Base-by-base conservation (phyloP, 495 filamentous ascomycete species). In the Thozetella sp. region DNA sequence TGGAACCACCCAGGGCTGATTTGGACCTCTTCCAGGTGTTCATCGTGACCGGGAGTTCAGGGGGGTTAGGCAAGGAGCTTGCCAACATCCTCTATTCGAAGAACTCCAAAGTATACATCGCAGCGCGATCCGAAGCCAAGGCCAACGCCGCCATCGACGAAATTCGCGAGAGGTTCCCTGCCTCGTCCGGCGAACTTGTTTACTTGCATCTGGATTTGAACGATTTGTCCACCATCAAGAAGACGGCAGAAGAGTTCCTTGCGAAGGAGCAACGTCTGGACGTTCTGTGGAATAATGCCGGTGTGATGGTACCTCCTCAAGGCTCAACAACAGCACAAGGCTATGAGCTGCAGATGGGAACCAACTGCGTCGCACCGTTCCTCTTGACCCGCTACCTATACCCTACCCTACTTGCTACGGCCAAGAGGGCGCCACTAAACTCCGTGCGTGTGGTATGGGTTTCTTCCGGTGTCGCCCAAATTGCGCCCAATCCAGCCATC, bases 71-170 rank as follows among this genome's bases (percentile, higher is more conserved):
- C 43, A 69, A 73, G 57, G 77, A 83, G 61, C 69, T 83, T 13
- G 73, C 74, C 26, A 69, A 57, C 51, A 73, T 81, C 22, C 75
- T 83, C 19, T 82, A 76, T 58, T 57, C 65, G 20, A 72, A 74
- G 50, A 76, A 79, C 45, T 82, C 74, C 22, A 81, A 70, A 2
- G 78, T 87, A 43, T 85, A 83, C 69, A 63, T 85, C 25, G 78
- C 80, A n/a, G 73, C 76, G 19, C 82, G 84, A 45, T 76, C 67
- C 34, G 65, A 68, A 25, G 62, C 66, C 19, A 78, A 70, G 25
- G 71, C 69, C 23, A 63, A 67, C 22, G 40, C 30, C 51, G 73
- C 68, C 24, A 69, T 74, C 34, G 54, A 56, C 50, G 57, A 54
- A 9, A 64, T 72, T 57, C 57, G 55, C 45, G 69, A 61, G 55